Conservation (phyloP, 139 green algal genomes). For the Gonium pectorale region DNA sequence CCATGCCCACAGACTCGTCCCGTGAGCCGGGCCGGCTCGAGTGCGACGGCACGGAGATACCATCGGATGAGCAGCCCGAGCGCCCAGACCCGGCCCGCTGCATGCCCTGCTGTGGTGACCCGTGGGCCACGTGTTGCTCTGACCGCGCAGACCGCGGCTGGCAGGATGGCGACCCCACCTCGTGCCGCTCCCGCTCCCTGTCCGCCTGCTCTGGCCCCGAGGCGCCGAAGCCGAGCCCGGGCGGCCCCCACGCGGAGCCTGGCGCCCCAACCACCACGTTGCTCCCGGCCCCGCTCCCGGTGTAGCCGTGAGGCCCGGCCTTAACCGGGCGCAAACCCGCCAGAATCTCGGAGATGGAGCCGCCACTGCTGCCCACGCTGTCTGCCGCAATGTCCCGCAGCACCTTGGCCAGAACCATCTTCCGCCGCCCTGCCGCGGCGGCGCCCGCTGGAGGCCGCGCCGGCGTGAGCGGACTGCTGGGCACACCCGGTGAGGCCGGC, state of each 20-base stretch:
- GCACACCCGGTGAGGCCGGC: constrained; percentile 1
- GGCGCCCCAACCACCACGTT: not conserved
- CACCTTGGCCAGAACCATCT: constrained; percentile 46
- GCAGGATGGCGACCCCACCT: too few species aligned
- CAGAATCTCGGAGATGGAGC: constrained; percentile 26
- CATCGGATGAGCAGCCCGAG: not conserved
- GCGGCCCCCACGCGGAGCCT: not conserved
- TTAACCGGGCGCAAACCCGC: constrained; percentile 12
- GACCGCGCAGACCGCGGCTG: too few species aligned
- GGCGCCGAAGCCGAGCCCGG: not conserved
- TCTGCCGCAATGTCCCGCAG: constrained; percentile 21
- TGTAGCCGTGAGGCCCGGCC: not conserved
- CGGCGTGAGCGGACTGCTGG: constrained; percentile 12
- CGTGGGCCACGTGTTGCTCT: too few species aligned
- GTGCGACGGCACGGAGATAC: constrained; percentile 17
- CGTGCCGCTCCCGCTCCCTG: too few species aligned
- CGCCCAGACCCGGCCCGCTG: not conserved
- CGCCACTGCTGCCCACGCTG: constrained; percentile 15
- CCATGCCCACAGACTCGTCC: not conserved
- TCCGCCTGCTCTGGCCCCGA: too few species aligned
- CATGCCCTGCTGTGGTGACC: not conserved
- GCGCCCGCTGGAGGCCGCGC: not conserved
- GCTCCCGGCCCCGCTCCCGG: not conserved
- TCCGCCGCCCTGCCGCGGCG: not conserved
- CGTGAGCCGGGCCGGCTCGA: constrained; percentile 12